phyloP scores from a whole-genome alignment of 768 basidiomycete species.

The Phaeotremella skinneri region DNA sequence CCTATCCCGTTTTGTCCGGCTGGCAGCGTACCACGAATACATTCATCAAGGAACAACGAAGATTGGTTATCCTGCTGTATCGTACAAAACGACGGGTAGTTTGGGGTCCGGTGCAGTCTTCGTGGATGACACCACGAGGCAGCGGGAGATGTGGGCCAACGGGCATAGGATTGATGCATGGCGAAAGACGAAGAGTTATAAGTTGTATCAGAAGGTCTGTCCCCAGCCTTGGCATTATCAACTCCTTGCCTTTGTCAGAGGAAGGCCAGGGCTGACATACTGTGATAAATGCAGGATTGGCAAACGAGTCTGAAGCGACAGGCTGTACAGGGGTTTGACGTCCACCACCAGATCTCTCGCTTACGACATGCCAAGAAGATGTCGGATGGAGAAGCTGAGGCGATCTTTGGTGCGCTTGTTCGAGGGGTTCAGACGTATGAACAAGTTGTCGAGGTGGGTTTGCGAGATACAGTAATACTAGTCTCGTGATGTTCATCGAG shows the following conservation, averaged over 20 bases:
- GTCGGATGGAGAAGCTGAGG: conserved; percentile 67
- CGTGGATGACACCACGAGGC: conserved; percentile 64
- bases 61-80: conserved; percentile 66
- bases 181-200: conserved; percentile 78
- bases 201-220: conserved; percentile 67
- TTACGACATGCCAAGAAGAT: conserved; percentile 72
- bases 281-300: conserved; percentile 62
- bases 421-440: conserved; percentile 76
- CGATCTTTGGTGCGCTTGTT: conserved; percentile 71
- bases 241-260: conserved; percentile 3
- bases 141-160: conserved; percentile 71
- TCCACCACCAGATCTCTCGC: conserved; percentile 78
- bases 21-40: conserved; percentile 90
- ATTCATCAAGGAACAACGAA: conserved; percentile 67
- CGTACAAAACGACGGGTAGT: conserved; percentile 56
- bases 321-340: conserved; percentile 75
- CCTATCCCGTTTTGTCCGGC: conserved; percentile 75
- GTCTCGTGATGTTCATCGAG: neutral
- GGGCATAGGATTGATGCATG: conserved; percentile 88
- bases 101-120: conserved; percentile 83
- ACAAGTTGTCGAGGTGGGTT: conserved; percentile 77
- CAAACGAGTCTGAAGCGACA: conserved; percentile 58
- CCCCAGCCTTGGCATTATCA: neutral
- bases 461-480: conserved; percentile 8
- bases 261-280: neutral